These are phyloP conservation scores for Capniomyces stellatus DNA, from an alignment of 371 early-diverging fungal genomes.

Conservation along the genomic window DNA sequence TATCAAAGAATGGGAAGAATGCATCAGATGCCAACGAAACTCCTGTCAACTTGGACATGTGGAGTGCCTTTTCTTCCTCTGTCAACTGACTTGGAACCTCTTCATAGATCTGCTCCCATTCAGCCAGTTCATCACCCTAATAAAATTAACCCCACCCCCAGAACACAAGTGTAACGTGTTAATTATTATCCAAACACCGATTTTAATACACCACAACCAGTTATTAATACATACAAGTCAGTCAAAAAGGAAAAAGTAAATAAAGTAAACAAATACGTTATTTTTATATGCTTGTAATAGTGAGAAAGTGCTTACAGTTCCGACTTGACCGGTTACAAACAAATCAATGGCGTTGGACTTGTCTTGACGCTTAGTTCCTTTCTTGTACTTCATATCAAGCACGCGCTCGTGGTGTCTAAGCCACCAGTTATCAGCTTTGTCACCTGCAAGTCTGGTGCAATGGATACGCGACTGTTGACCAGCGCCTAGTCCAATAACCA, in stretches of 20 bases:
- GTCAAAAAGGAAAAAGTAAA: too few species aligned
- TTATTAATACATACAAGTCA: too few species aligned
- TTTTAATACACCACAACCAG: too few species aligned
- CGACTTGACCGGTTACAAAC: slow-evolving; percentile 71
- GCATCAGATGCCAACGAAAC: slow-evolving; percentile 85
- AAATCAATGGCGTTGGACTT: slow-evolving; percentile 93
- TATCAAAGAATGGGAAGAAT: slow-evolving; percentile 97
- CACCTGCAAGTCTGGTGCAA: slow-evolving; percentile 94
- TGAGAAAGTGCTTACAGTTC: too few species aligned
- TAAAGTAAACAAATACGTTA: too few species aligned
- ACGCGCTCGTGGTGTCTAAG: slow-evolving; percentile 87
- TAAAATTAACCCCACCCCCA: too few species aligned
- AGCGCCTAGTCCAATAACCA: slow-evolving; percentile 95
- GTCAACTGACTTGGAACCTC: slow-evolving; percentile 61
- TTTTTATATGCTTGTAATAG: too few species aligned
- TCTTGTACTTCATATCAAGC: slow-evolving; percentile 65
- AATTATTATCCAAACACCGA: too few species aligned
- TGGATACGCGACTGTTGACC: slow-evolving; percentile 97
- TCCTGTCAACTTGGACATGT: slow-evolving; percentile 45
- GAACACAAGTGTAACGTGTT: too few species aligned
- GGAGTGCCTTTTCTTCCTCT: slow-evolving; percentile 55
- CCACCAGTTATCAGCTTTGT: slow-evolving; percentile 98
- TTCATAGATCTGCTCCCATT: slow-evolving; percentile 66
- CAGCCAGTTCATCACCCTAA: slow-evolving; percentile 51
- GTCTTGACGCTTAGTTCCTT: slow-evolving; percentile 80